Conservation (phyloP, 2,329 filamentous ascomycete species). For the Ustulina deusta region DNA sequence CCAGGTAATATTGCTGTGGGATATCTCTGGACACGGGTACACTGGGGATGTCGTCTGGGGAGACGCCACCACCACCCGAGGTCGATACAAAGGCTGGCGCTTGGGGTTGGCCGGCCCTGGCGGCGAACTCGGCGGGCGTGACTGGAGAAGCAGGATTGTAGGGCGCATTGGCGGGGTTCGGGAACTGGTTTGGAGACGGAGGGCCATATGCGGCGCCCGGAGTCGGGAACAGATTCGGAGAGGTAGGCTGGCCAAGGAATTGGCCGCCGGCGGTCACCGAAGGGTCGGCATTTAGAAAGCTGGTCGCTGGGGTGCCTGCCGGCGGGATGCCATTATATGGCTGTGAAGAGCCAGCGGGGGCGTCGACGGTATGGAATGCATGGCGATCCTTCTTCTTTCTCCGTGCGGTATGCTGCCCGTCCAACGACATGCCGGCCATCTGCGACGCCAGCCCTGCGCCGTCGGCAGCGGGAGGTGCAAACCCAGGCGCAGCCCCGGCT, state of each 20-base stretch:
- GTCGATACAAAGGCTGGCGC: conserved; percentile 65
- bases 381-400: conserved; percentile 96
- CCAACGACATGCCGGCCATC: conserved; percentile 81
- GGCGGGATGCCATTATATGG: conserved; percentile 76
- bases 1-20: conserved; percentile 85
- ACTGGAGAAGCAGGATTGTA: conserved; percentile 61
- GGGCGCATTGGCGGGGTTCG: conserved; percentile 65
- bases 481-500: conserved; percentile 49
- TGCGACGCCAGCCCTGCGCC: conserved; percentile 71
- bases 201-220: conserved; percentile 21
- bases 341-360: conserved; percentile 74
- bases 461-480: conserved; percentile 58
- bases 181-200: conserved; percentile 69
- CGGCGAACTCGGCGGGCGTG: conserved; percentile 60
- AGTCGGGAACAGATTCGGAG: conserved; percentile 42
- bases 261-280: conserved; percentile 59
- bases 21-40: conserved; percentile 86
- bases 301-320: conserved; percentile 64
- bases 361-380: conserved; percentile 88
- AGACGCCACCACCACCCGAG: conserved; percentile 79
- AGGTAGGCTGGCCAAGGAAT: conserved; percentile 56
- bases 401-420: conserved; percentile 64
- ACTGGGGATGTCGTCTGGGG: conserved; percentile 93
- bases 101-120: conserved; percentile 54
- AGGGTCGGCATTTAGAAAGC: conserved; percentile 69